These are phyloP conservation scores for Silene uniflora DNA, from an alignment of 148 eudicot species.

Conservation along the genomic window DNA sequence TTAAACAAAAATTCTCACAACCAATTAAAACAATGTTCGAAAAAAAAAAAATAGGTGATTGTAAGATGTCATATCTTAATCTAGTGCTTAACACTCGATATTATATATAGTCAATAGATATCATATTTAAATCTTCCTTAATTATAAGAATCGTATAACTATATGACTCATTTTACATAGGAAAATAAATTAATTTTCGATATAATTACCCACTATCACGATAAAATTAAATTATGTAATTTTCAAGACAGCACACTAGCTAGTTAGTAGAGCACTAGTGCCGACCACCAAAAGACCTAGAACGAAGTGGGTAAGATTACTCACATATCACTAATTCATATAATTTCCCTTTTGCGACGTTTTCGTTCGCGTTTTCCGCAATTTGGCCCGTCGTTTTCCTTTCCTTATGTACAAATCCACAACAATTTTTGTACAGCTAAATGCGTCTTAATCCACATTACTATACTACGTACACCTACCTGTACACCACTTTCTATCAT, in stretches of 20 bases:
- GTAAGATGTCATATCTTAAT: no score
- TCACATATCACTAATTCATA: not conserved
- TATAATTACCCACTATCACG: no score
- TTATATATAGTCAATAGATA: no score
- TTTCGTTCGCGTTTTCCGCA: conserved; percentile 21
- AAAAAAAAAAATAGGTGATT: no score
- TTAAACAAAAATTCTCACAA: no score
- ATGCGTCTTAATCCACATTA: no score
- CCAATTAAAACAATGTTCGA: no score
- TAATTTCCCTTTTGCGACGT: not conserved
- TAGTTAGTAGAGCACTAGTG: conserved; percentile 9
- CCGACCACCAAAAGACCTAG: not conserved
- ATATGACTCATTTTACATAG: no score
- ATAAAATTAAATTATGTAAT: not conserved
- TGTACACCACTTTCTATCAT: conserved; percentile 13
- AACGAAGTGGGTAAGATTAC: conserved; percentile 1
- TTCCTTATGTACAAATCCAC: not conserved
- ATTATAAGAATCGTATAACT: no score
- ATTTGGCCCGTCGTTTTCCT: conserved; percentile 16
- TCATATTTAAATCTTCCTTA: no score
- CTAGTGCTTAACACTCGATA: no score
- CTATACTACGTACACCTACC: not conserved
- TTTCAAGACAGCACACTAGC: conserved; percentile 10
- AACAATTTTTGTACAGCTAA: not conserved
- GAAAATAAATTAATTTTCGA: not conserved